phyloP scores from a whole-genome alignment of 1,139 yeast species.

The Kodamaea sp. region DNA sequence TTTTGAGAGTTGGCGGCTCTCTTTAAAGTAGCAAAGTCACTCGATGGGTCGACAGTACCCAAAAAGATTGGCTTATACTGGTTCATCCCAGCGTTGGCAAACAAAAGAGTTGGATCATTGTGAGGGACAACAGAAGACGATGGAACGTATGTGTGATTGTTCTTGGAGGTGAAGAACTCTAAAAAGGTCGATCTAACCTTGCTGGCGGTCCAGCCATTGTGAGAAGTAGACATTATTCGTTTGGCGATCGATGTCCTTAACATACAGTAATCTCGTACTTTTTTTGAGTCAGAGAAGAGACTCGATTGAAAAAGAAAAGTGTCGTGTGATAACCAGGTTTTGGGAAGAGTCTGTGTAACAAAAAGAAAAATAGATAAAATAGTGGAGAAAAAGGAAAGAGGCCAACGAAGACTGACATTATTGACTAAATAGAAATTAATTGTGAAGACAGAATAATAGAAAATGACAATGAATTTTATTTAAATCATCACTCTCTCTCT shows the following conservation, averaged over 20 bases:
- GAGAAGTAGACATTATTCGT: conserved; percentile 18
- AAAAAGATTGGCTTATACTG: conserved; percentile 95
- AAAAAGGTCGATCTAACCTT: conserved; percentile 85
- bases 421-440: no score
- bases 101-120: conserved; percentile 92
- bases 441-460: no score
- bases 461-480: no score
- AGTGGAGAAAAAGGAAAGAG: no score
- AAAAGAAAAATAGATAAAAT: not conserved
- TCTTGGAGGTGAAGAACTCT: conserved; percentile 64
- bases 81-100: conserved; percentile 99
- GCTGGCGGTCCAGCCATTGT: conserved; percentile 57
- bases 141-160: conserved; percentile 76
- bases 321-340: conserved; percentile 4
- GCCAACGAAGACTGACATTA: not conserved
- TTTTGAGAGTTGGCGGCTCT: conserved; percentile 95
- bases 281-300: not conserved
- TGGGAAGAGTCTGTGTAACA: not conserved
- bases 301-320: conserved; percentile 2
- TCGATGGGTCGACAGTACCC: conserved; percentile 94
- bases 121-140: conserved; percentile 95
- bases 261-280: conserved; percentile 7
- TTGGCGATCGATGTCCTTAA: conserved; percentile 15
- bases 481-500: no score
- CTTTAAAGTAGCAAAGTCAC: conserved; percentile 77